A percentile compares a stretch with the other conserved stretches of the same genome.
phyloP scores from a whole-genome alignment of 140 eudicot genomes.

The Bidens hawaiensis region DNA sequence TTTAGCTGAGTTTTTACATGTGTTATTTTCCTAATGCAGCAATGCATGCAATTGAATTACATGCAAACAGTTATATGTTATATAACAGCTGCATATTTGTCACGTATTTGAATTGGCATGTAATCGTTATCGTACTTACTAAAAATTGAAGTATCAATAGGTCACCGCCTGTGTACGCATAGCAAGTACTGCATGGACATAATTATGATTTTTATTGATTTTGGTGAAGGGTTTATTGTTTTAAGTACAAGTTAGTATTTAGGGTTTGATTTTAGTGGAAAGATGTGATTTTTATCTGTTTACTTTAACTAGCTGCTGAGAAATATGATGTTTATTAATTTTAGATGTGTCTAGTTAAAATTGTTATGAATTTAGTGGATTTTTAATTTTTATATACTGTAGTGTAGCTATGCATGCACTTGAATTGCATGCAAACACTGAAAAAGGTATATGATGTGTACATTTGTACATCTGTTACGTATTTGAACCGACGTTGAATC shows the following conservation, averaged over 20 bases:
- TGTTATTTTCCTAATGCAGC: too few species aligned
- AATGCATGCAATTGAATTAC: conserved; percentile 3
- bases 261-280: conserved; percentile 4
- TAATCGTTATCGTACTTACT: background rate
- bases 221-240: background rate
- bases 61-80: background rate
- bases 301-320: too few species aligned
- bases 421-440: conserved; percentile 4
- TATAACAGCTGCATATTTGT: background rate
- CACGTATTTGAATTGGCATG: background rate
- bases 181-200: too few species aligned
- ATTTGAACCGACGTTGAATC: background rate
- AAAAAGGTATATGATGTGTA: conserved; percentile 2
- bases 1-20: too few species aligned
- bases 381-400: background rate
- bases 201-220: background rate
- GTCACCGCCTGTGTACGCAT: too few species aligned
- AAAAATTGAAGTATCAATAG: too few species aligned
- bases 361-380: background rate
- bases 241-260: background rate
- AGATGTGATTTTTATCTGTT: background rate
- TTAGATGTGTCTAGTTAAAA: background rate
- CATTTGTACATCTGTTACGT: background rate
- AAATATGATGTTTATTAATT: too few species aligned
- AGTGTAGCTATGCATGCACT: background rate